These are phyloP conservation scores for Oryza meridionalis DNA, from an alignment of 176 grass and related monocot genomes.

Conservation along the genomic window DNA sequence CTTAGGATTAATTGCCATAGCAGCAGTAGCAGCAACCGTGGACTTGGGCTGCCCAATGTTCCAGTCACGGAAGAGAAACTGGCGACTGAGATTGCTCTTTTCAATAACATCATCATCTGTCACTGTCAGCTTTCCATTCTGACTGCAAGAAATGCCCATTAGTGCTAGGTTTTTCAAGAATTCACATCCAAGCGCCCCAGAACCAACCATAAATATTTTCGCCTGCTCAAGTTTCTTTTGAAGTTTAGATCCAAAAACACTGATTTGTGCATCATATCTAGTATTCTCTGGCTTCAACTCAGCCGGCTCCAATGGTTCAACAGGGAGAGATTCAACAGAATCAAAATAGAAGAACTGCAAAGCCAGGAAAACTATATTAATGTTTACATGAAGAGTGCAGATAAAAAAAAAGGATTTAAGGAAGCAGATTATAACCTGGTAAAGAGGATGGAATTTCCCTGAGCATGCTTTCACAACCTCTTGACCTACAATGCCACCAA, in stretches of 20 bases:
- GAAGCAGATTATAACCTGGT: conserved; percentile 57
- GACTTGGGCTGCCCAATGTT: conserved; percentile 97
- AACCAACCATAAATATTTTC: conserved; percentile 90
- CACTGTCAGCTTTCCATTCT: conserved; percentile 68
- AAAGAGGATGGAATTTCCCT: conserved; percentile 93
- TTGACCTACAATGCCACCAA: conserved; percentile 92
- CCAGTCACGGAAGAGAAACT: conserved; percentile 96
- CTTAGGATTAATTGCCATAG: conserved; percentile 69
- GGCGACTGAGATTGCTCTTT: conserved; percentile 96
- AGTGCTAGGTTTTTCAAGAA: conserved; percentile 90
- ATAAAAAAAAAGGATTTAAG: conserved; percentile 24
- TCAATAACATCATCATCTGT: conserved; percentile 98
- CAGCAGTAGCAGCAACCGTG: conserved; percentile 81
- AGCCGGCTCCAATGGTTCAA: conserved; percentile 68
- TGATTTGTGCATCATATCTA: conserved; percentile 88
- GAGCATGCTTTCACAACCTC: conserved; percentile 95
- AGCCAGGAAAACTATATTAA: conserved; percentile 17
- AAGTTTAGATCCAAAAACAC: conserved; percentile 81
- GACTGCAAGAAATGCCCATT: conserved; percentile 84
- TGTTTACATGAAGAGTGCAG: background rate
- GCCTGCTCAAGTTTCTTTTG: conserved; percentile 81
- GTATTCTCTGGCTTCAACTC: conserved; percentile 66
- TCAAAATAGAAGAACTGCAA: conserved; percentile 98
- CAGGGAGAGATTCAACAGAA: conserved; percentile 88
- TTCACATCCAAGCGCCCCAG: conserved; percentile 90